Conservation (phyloP, 371 early-diverging fungal genomes). For the Cokeromyces recurvatus region DNA sequence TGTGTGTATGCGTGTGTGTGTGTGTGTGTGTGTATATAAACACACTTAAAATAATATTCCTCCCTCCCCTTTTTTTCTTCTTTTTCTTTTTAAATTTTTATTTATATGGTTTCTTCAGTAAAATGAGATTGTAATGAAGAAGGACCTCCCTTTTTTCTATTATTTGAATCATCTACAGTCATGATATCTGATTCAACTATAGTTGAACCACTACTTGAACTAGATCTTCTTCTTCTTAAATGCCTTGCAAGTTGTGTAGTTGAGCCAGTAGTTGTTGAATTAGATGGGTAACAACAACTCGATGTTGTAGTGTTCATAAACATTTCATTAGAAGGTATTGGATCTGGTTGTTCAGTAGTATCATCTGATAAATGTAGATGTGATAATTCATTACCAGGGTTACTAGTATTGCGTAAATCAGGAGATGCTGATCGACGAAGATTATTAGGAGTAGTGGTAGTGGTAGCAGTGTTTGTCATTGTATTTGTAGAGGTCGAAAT, state of each 20-base stretch:
- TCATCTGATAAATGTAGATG: conserved; percentile 5
- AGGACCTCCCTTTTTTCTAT: conserved; percentile 3
- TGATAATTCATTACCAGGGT: conserved; percentile 4
- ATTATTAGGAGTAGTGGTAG: not conserved
- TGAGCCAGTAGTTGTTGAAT: not conserved
- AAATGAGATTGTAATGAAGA: too few relatives aligned
- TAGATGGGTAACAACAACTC: not conserved
- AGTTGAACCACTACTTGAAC: conserved; percentile 16
- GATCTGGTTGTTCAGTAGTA: too few relatives aligned
- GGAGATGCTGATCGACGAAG: not conserved
- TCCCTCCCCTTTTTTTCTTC: too few relatives aligned
- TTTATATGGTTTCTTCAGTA: too few relatives aligned
- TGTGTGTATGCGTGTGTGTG: too few relatives aligned
- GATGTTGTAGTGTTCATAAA: too few relatives aligned
- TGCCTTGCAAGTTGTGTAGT: not conserved
- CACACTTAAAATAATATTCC: too few relatives aligned
- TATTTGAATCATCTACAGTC: too few relatives aligned
- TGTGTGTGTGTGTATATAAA: too few relatives aligned
- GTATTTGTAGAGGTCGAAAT: conserved; percentile 4
- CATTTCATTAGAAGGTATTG: too few relatives aligned
- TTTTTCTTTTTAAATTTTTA: too few relatives aligned
- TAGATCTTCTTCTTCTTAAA: conserved; percentile 31
- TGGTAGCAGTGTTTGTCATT: not conserved
- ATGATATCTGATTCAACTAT: conserved; percentile 10
- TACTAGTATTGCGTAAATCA: conserved; percentile 4